Conservation (phyloP, 106 monocot genomes). For the Dioscorea zingiberensis region DNA sequence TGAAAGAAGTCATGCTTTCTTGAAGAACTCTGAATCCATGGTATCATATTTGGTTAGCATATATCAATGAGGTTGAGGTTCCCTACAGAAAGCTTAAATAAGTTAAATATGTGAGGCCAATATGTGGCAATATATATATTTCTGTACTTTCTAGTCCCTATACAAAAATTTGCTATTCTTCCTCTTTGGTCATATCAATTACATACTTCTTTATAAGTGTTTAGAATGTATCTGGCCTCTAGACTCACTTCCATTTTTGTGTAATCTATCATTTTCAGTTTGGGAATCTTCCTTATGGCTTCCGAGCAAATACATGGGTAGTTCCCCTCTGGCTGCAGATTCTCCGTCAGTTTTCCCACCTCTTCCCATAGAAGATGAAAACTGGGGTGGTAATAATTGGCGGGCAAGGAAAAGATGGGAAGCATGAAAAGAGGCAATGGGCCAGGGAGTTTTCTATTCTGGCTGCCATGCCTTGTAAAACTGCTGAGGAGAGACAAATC, state of each 20-base stretch:
- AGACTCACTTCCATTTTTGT: background rate
- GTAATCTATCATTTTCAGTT: slow-evolving; percentile 44
- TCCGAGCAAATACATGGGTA: slow-evolving; percentile 96
- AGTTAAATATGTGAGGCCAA: too few relatives aligned
- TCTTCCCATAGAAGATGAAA: slow-evolving; percentile 85
- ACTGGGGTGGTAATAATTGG: slow-evolving; percentile 85
- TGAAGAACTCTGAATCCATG: too few relatives aligned
- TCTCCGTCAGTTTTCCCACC: slow-evolving; percentile 55
- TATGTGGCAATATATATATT: too few relatives aligned
- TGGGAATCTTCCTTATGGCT: slow-evolving; percentile 98
- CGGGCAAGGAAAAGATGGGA: slow-evolving; percentile 76
- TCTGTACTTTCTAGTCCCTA: too few relatives aligned
- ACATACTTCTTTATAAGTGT: background rate
- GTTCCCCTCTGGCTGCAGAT: slow-evolving; percentile 68
- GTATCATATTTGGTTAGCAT: too few relatives aligned
- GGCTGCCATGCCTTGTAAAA: slow-evolving; percentile 83
- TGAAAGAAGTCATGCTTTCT: too few relatives aligned
- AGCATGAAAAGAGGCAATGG: slow-evolving; percentile 61
- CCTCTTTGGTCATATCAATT: background rate
- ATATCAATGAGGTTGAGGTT: too few relatives aligned
- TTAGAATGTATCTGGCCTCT: background rate
- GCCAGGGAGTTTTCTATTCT: slow-evolving; percentile 69
- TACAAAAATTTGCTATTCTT: too few relatives aligned
- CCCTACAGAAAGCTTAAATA: too few relatives aligned
- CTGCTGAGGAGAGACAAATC: slow-evolving; percentile 84